Conservation (phyloP, 352 stramenopile genomes). For the Sclerospora graminicola region DNA sequence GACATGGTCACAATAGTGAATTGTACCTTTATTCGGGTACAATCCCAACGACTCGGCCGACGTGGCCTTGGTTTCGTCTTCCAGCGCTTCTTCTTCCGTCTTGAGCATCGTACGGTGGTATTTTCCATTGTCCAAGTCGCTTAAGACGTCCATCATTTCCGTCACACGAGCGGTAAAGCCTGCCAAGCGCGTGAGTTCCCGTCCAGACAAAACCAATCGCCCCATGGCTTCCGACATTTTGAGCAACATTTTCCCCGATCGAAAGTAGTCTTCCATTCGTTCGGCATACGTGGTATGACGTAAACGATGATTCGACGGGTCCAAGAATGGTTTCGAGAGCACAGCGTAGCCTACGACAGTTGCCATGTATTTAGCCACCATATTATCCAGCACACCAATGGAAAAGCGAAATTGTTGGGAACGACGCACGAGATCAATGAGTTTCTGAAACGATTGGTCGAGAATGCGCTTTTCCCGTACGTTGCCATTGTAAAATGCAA, state of each 20-base stretch:
- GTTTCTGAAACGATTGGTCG: slow-evolving; percentile 49
- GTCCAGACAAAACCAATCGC: slow-evolving; percentile 72
- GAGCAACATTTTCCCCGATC: slow-evolving; percentile 78
- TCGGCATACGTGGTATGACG: slow-evolving; percentile 59
- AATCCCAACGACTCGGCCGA: slow-evolving; percentile 41
- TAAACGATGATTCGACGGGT: slow-evolving; percentile 41
- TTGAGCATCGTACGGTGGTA: slow-evolving; percentile 77
- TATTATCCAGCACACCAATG: slow-evolving; percentile 73
- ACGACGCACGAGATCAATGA: slow-evolving; percentile 56
- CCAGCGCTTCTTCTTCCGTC: slow-evolving; percentile 22
- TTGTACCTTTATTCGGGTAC: slow-evolving; percentile 48
- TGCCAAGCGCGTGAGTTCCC: slow-evolving; percentile 74
- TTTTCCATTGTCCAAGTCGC: slow-evolving; percentile 45
- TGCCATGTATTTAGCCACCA: slow-evolving; percentile 83
- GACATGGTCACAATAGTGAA: slow-evolving; percentile 48
- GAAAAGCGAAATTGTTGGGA: slow-evolving; percentile 83
- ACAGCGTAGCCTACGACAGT: slow-evolving; percentile 76
- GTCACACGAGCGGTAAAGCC: slow-evolving; percentile 70
- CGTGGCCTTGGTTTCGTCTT: slow-evolving; percentile 13
- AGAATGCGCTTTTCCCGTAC: slow-evolving; percentile 71
- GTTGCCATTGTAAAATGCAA: slow-evolving; percentile 88
- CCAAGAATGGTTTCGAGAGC: slow-evolving; percentile 63
- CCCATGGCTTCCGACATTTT: slow-evolving; percentile 82
- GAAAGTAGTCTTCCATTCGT: slow-evolving; percentile 81
- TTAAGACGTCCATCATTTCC: slow-evolving; percentile 71